Base-by-base conservation (phyloP, 225 moss, liverwort and hornwort genomes). In the Takakia lepidozioides region DNA sequence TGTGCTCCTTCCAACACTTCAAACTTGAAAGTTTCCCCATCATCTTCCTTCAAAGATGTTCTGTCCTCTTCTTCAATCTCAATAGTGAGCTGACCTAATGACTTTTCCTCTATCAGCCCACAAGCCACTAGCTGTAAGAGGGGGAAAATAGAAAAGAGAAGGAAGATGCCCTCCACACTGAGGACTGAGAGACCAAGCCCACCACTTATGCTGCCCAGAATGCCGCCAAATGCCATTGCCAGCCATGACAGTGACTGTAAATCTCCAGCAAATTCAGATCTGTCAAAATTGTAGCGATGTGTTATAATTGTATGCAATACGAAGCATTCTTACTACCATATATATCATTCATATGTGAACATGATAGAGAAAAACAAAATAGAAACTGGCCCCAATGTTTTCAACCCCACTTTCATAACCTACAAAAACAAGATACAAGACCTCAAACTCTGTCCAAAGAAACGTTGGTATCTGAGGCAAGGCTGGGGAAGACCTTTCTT, bases 121-220 rank as follows among this genome's bases (percentile, higher is more conserved):
- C 22, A 53, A 3, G 17, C 27, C 47, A 71, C 40, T 15, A 71
- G 39, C 39, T 71, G 66, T 22, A 71, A 46, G 58, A 76, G 46
- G 21, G 71, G 71, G 39, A 48, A 37, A 25, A 67, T 8, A 39
- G 60, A 53, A 36, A 70, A 49, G 40, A 67, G 44, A 24, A 76
- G 11, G 20, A 76, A 54, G 3, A 76, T 8, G 27, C 59, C 60
- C 59, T 76, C 71, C 26, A 63, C 14, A 13, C 57, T 53, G 19
- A 63, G 43, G 51, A 43, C 32, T 3, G 5, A 3, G 25, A 63
- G 42, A 49, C 49, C 25, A 9, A 63, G 25, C 15, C n/a, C 63
- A 19, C 60, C 2, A 0, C 60, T 64, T 25, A 63, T 20, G 52
- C 44, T 57, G n/a, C 71, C 67, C 30, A 71, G 15, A 60, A 63